phyloP scores from a whole-genome alignment of 305 asterid genomes.

The Fraxinus angustifolia region DNA sequence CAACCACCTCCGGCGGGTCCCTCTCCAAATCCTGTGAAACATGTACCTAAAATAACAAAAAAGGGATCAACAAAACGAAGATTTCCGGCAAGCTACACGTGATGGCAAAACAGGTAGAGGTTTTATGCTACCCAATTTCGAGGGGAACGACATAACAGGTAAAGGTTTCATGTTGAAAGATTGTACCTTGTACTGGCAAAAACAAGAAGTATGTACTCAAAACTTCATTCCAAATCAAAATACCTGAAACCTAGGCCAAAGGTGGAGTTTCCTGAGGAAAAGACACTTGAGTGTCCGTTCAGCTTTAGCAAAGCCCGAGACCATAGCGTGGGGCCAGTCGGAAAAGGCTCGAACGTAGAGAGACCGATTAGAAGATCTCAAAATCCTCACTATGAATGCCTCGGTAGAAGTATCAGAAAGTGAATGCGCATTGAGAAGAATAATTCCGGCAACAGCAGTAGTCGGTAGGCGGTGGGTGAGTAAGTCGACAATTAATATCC shows the following conservation, averaged over 20 bases:
- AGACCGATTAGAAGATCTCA: slow-evolving; percentile 53
- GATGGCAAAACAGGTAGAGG: neutral
- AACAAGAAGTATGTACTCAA: neutral
- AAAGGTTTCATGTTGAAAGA: neutral
- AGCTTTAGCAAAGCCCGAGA: slow-evolving; percentile 90
- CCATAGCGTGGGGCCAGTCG: slow-evolving; percentile 78
- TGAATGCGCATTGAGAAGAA: slow-evolving; percentile 73
- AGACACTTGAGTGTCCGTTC: slow-evolving; percentile 84
- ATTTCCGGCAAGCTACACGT: neutral
- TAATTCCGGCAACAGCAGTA: slow-evolving; percentile 64
- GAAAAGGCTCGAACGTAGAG: slow-evolving; percentile 88
- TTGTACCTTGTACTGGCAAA: neutral
- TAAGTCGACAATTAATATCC: slow-evolving; percentile 86
- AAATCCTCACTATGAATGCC: slow-evolving; percentile 80
- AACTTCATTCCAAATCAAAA: neutral
- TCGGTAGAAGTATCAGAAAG: slow-evolving; percentile 84
- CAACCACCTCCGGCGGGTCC: slow-evolving; percentile 88
- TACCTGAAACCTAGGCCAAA: slow-evolving; percentile 99
- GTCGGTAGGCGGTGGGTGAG: slow-evolving; percentile 74
- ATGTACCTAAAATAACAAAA: slow-evolving; percentile 50
- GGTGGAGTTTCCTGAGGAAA: slow-evolving; percentile 71
- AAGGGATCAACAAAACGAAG: neutral
- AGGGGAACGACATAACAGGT: neutral
- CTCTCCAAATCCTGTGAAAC: slow-evolving; percentile 90
- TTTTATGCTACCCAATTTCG: neutral